Evolutionary conservation across 345 rosid species (phyloP).

Genomic region (Citrus reticulata): DNA sequence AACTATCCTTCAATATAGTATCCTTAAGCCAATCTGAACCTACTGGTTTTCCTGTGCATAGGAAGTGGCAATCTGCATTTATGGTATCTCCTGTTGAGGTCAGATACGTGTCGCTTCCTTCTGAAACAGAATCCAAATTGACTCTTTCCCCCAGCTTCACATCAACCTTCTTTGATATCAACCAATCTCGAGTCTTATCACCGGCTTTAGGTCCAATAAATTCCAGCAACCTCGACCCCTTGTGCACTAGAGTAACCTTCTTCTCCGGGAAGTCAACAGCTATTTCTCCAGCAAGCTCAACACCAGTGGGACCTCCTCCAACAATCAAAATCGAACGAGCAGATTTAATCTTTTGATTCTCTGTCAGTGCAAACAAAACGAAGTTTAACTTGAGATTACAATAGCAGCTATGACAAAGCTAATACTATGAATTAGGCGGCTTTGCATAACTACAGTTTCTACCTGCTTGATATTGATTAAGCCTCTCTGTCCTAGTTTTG

Average conservation of each 20-base stretch:
- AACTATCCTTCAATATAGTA: constrained; percentile 42
- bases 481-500: constrained; percentile 50
- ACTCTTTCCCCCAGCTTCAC: constrained; percentile 65
- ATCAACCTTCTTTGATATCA: constrained; percentile 62
- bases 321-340: constrained; percentile 68
- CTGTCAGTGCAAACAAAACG: constrained; percentile 30
- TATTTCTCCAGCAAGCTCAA: constrained; percentile 90
- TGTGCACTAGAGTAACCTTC: constrained; percentile 73
- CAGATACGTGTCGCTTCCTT: constrained; percentile 36
- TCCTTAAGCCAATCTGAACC: constrained; percentile 67
- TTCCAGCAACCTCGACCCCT: constrained; percentile 76
- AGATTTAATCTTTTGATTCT: constrained; percentile 66
- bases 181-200: constrained; percentile 64
- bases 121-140: constrained; percentile 47
- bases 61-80: constrained; percentile 71
- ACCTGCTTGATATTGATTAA: constrained; percentile 56
- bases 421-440: background rate
- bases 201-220: constrained; percentile 72
- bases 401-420: background rate
- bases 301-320: constrained; percentile 96
- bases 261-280: constrained; percentile 77
- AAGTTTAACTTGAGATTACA: background rate
- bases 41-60: constrained; percentile 61
- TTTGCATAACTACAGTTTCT: background rate
- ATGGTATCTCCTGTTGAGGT: constrained; percentile 64